Base-by-base conservation (phyloP, 805 yeast species). In the Saturnispora halmiae region DNA sequence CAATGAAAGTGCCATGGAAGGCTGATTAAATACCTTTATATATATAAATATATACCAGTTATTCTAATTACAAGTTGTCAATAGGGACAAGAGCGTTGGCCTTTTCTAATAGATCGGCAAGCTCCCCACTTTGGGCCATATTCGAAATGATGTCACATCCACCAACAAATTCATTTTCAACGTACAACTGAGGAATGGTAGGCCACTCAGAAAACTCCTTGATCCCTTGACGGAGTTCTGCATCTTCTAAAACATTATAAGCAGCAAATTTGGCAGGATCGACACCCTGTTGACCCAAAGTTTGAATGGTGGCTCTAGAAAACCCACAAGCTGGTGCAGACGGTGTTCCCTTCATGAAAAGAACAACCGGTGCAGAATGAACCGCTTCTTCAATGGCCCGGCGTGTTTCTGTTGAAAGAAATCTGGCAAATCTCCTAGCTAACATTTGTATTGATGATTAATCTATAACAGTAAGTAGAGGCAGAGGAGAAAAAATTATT, bases 331-430 rank as follows among this genome's bases (percentile, higher is more conserved):
- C 94, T 31, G 98, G 98, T 45, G 82, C 87, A 55, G 90, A 94
- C 14, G 98, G 98, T 2, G 96, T 90, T 14, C 98, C 98, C 64
- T 92, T 92, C 98, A 92, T 92, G 66, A 92, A 92, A 33, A 92
- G 69, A 7, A 92, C 98, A 16, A 92, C 97, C 7, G 95, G 95
- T 1, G 97, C 92, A 6, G 94, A 79, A 4, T 64, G 67, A 20
- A 92, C 82, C 1, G 97, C 97, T 33, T 74, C 70, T 51, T 83
- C 86, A 45, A 92, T 88, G 36, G 97, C 96, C 19, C 72, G 67
- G 50, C 73, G 76, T 46, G 90, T 82, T 51, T 86, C 95, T 6
- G 79, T 73, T 15, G 94, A 81, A 46, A 92, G 55, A 40, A 70
- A 73, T 45, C 63, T 53, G 7, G 43, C 33, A 8, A 41, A 36